A percentile compares a stretch with the other conserved stretches of the same genome.
phyloP scores from a whole-genome alignment of 2,329 filamentous ascomycete genomes.

The Cercospora sp. region DNA sequence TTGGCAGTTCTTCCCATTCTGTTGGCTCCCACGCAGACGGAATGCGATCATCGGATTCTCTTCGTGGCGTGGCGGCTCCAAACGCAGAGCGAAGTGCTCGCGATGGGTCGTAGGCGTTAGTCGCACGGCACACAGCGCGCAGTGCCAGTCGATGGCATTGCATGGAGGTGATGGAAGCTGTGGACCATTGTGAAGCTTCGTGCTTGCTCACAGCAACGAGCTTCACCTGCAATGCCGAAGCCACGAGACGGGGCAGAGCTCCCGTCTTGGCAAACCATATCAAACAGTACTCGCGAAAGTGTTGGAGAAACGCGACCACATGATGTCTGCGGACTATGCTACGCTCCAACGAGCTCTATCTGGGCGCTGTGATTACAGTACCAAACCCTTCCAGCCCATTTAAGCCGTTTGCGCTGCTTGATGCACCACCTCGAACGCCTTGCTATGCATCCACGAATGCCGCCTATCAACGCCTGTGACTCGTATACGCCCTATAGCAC shows the following conservation, averaged over 20 bases:
- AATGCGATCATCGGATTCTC: constrained; percentile 2
- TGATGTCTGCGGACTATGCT: background rate
- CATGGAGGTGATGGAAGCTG: constrained; percentile 16
- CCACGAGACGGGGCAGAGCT: background rate
- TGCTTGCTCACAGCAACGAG: background rate
- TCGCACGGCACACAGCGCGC: constrained; percentile 26
- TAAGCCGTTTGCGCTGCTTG: background rate
- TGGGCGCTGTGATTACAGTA: background rate
- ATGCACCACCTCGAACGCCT: background rate
- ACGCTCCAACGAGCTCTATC: background rate
- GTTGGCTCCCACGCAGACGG: constrained; percentile 13
- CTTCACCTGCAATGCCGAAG: background rate
- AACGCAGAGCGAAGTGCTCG: constrained; percentile 30
- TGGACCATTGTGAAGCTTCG: constrained; percentile 3
- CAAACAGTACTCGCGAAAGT: background rate
- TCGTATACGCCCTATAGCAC: background rate
- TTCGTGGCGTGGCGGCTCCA: constrained; percentile 10
- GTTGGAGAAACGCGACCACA: background rate
- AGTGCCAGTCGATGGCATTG: constrained; percentile 19
- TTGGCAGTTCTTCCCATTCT: constrained; percentile 6
- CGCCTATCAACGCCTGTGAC: background rate
- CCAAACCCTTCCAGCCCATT: background rate
- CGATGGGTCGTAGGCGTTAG: constrained; percentile 31
- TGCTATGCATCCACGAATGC: constrained; percentile 7
- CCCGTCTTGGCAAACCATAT: background rate